A percentile compares a stretch with the other conserved stretches of the same genome.
These are phyloP conservation scores for Ustilago vetiveriae DNA, from an alignment of 1,284 basidiomycete species.

Conservation along the genomic window DNA sequence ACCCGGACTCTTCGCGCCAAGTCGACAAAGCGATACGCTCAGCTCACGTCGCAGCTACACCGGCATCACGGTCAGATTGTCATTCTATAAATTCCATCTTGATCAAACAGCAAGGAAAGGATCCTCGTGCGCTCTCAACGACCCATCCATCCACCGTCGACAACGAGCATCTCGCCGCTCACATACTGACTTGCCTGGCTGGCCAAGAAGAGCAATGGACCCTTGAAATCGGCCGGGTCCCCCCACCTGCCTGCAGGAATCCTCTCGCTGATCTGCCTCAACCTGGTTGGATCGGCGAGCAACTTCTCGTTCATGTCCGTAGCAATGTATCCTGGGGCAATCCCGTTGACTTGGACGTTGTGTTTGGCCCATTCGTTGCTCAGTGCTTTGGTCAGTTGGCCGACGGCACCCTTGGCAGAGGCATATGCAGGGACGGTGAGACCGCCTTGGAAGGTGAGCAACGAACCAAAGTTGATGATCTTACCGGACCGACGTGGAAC, in stretches of 20 bases:
- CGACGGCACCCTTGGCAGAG: conserved; percentile 82
- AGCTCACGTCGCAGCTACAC: too few species aligned
- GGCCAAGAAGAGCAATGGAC: conserved; percentile 88
- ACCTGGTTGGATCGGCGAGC: conserved; percentile 77
- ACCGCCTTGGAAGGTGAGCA: conserved; percentile 64
- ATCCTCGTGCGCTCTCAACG: too few species aligned
- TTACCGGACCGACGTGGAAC: conserved; percentile 48
- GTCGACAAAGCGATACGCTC: too few species aligned
- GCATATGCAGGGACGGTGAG: conserved; percentile 83
- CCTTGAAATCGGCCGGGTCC: conserved; percentile 85
- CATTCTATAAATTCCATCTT: neutral
- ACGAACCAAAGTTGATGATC: conserved; percentile 61
- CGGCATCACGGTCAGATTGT: too few species aligned
- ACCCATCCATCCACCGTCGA: conserved; percentile 66
- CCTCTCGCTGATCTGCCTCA: conserved; percentile 85
- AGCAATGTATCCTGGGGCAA: conserved; percentile 71
- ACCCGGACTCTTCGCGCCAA: too few species aligned
- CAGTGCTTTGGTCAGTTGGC: conserved; percentile 68
- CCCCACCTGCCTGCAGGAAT: conserved; percentile 78
- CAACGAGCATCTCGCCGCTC: conserved; percentile 76
- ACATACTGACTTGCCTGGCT: conserved; percentile 87
- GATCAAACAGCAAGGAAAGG: too few species aligned
- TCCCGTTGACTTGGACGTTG: conserved; percentile 87
- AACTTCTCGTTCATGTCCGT: conserved; percentile 75
- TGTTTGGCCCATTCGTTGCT: conserved; percentile 78